These are phyloP conservation scores for Trichoderma simmonsii DNA, from an alignment of 2,329 filamentous ascomycete genomes.

Conservation along the genomic window DNA sequence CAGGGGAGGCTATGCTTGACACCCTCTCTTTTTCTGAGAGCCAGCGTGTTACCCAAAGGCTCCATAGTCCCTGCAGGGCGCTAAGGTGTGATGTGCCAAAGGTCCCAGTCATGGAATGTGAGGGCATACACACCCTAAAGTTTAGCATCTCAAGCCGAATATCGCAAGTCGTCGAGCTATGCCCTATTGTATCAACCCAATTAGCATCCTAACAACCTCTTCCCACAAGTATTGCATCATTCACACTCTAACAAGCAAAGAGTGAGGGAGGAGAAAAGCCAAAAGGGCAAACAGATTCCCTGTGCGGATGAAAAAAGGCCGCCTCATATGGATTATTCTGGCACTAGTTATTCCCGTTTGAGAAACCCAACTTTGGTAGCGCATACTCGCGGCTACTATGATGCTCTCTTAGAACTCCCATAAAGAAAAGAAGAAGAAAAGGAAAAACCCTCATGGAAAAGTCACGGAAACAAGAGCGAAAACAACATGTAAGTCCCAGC, in stretches of 20 bases:
- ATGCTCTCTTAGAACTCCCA: conserved; percentile 19
- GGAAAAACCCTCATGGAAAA: background rate
- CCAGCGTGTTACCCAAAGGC: background rate
- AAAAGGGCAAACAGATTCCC: background rate
- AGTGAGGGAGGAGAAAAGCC: background rate
- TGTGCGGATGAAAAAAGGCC: background rate
- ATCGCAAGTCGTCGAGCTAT: background rate
- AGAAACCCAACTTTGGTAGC: conserved; percentile 18
- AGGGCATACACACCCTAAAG: background rate
- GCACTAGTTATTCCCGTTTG: conserved; percentile 14
- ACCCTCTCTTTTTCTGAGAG: background rate
- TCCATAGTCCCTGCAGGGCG: background rate
- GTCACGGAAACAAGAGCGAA: conserved; percentile 11
- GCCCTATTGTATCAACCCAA: background rate
- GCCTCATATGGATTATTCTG: conserved; percentile 12
- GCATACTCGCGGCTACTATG: conserved; percentile 8
- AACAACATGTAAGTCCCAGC: background rate
- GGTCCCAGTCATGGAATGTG: background rate
- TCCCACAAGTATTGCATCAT: background rate
- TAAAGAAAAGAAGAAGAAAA: background rate
- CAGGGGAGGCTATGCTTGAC: background rate
- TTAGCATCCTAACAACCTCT: background rate
- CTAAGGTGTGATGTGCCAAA: background rate
- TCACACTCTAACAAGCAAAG: background rate
- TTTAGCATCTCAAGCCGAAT: background rate